Evolutionary conservation across 2,329 filamentous ascomycete species (phyloP).

Genomic region (Laburnicola sp.): DNA sequence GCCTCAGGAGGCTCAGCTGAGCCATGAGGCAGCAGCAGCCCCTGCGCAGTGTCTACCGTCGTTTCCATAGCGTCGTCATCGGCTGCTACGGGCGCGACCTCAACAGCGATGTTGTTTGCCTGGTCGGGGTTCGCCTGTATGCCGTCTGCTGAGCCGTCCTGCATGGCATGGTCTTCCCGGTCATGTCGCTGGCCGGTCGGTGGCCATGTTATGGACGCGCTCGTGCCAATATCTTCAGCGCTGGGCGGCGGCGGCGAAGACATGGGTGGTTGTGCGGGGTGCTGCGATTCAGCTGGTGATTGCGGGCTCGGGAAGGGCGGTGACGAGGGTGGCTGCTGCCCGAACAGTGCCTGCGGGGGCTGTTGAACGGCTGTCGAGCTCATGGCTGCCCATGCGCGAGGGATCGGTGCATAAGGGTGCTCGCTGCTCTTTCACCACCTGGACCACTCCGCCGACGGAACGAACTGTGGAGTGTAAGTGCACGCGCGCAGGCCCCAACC

Average conservation of each 20-base stretch:
- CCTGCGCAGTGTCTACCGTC: constrained; percentile 37
- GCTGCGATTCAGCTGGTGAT: constrained; percentile 33
- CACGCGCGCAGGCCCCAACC: neutral
- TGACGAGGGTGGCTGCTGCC: constrained; percentile 38
- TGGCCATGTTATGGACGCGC: constrained; percentile 38
- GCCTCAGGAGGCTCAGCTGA: constrained; percentile 20
- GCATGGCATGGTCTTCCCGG: constrained; percentile 43
- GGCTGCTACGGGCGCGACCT: constrained; percentile 28
- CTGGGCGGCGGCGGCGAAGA: constrained; percentile 29
- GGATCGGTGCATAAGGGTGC: constrained; percentile 3
- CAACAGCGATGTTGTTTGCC: constrained; percentile 28
- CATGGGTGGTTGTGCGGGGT: constrained; percentile 28
- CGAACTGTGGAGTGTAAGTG: neutral
- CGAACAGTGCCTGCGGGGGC: constrained; percentile 43
- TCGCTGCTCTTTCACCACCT: too few relatives aligned
- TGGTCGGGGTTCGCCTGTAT: constrained; percentile 13
- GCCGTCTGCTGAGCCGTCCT: constrained; percentile 29
- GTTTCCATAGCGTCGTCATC: constrained; percentile 48
- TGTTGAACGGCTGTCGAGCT: constrained; percentile 46
- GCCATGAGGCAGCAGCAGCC: constrained; percentile 27
- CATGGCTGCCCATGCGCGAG: constrained; percentile 33
- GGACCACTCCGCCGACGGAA: neutral
- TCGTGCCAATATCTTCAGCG: constrained; percentile 41
- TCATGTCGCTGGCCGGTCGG: constrained; percentile 42
- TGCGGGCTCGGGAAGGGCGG: constrained; percentile 39